Evolutionary conservation across 2,329 filamentous ascomycete genomes (phyloP).

Genomic region (Sporothrix sp.): DNA sequence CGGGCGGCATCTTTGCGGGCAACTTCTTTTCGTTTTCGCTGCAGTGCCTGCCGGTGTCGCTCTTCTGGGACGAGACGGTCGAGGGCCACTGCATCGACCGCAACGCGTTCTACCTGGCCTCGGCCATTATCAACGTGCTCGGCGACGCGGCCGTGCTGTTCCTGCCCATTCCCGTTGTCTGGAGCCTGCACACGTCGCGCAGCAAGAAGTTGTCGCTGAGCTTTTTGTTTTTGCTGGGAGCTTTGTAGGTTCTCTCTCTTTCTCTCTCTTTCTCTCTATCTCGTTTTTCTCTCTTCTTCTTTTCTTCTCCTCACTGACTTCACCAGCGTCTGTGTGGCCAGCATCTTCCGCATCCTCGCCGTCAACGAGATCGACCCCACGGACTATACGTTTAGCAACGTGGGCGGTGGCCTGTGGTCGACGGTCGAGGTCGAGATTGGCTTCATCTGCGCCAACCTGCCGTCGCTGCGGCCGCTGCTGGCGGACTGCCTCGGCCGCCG

Average conservation of each 20-base stretch:
- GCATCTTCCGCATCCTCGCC: conserved; percentile 17
- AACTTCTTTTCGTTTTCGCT: conserved; percentile 15
- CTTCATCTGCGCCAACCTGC: conserved; percentile 16
- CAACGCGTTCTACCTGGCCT: conserved; percentile 13
- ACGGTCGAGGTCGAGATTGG: conserved; percentile 16
- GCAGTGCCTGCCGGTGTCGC: conserved; percentile 12
- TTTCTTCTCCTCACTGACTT: too few relatives aligned
- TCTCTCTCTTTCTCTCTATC: too few relatives aligned
- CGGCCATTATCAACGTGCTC: conserved; percentile 15
- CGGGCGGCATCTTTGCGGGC: conserved; percentile 2
- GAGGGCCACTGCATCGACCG: conserved; percentile 12
- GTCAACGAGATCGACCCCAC: conserved; percentile 12
- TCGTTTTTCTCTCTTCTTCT: too few relatives aligned
- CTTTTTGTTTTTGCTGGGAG: conserved; percentile 25
- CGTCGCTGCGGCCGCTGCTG: conserved; percentile 12
- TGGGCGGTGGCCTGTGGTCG: conserved; percentile 14
- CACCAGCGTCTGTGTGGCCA: conserved; percentile 17
- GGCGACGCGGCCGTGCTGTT: conserved; percentile 23
- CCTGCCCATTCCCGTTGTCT: conserved; percentile 25
- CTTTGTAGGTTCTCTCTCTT: conserved; percentile 2
- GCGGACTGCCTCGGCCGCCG: conserved; percentile 8
- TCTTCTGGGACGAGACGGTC: conserved; percentile 12
- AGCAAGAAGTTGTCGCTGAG: conserved; percentile 24
- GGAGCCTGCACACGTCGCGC: conserved; percentile 22
- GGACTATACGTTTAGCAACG: conserved; percentile 16